Evolutionary conservation across 805 yeast species (phyloP), one percentile per base, ranked within the genome.

Genomic region (Tetrapisispora pingtungensis): DNA sequence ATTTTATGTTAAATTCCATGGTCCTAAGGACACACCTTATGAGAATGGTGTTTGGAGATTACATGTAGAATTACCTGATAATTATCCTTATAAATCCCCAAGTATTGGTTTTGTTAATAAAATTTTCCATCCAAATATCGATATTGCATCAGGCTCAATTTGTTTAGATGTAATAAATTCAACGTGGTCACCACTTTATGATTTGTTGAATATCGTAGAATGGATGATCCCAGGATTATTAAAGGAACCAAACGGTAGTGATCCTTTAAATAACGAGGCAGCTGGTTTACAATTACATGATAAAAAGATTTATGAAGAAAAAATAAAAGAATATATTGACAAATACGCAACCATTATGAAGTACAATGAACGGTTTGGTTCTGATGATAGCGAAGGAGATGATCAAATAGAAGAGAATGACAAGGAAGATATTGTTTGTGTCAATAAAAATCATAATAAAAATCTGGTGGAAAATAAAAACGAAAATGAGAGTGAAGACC

Each of bases 161-260:
- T 90, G 98, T 65, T 76, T 90, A 41, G 97, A 90, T 62, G 97
- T 93, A 15, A 89, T 90, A 50, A 90, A 90, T 62, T 96, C 90
- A 59, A 87, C 97, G 0, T 90, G 98, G 98, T 84, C 95, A 35
- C 97, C 98, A 1, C 84, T 90, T 87, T 90, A 88, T 69, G 97
- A 93, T 44, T 74, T 93, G 51, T 70, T 81, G 51, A 93, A 93
- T 61, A 84, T 90, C 22, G 86, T 93, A 61, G 97, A 90, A 57
- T 81, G 86, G 59, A 93, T 90, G 67, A 68, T 90, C 47, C 98
- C 98, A 7, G 97, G 94, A 55, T 68, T 90, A 46, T 69, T 90
- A 49, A 76, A 89, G 44, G 93, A 90, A 58, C 97, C 97, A 17
- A 90, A 90, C 58, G 90, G 97, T 1, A 71, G 90, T 13, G 98